phyloP scores from a whole-genome alignment of 1,284 basidiomycete species.

The Puccinia novopanici region DNA sequence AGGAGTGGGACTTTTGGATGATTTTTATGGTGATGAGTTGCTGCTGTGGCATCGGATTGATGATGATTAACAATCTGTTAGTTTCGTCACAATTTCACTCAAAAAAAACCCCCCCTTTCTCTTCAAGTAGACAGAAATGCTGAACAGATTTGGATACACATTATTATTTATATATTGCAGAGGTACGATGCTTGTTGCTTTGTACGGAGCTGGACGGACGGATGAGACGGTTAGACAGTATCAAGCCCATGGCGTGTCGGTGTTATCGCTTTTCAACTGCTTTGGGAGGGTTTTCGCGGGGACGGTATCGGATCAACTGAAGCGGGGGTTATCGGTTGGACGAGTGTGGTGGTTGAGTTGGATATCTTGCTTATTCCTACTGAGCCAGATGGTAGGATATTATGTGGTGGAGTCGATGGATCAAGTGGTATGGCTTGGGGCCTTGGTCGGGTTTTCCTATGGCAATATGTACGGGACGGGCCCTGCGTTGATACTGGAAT shows the following conservation, averaged over 20 bases:
- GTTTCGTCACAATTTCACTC: background rate
- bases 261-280: conserved; percentile 46
- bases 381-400: conserved; percentile 21
- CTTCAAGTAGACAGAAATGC: too few species aligned
- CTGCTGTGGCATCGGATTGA: conserved; percentile 34
- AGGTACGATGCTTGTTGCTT: conserved; percentile 37
- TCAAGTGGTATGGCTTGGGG: background rate
- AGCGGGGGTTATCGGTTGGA: background rate
- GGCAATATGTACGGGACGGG: conserved; percentile 41
- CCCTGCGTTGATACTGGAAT: conserved; percentile 32
- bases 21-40: conserved; percentile 44
- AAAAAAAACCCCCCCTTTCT: background rate
- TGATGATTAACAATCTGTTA: conserved; percentile 47
- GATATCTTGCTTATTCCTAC: conserved; percentile 31
- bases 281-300: conserved; percentile 42
- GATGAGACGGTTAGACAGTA: background rate
- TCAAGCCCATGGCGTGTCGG: conserved; percentile 34
- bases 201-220: background rate
- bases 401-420: background rate
- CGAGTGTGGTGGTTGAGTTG: conserved; percentile 40
- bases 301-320: conserved; percentile 19
- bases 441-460: conserved; percentile 40
- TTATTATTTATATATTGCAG: background rate
- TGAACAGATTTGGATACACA: too few species aligned
- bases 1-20: conserved; percentile 35